Conservation (phyloP, 345 rosid genomes). For the Raphanus raphanistrum region DNA sequence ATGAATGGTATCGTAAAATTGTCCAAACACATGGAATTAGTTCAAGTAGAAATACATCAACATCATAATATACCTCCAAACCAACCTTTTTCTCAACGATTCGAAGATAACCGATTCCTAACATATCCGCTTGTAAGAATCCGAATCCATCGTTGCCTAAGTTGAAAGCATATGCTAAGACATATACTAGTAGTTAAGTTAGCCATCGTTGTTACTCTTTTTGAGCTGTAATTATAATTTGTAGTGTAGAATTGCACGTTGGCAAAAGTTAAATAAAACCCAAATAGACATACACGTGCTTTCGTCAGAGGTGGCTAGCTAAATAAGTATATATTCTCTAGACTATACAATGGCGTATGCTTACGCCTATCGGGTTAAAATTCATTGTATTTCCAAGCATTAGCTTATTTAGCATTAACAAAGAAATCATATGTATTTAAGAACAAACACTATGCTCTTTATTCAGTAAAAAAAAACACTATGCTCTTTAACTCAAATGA, state of each 20-base stretch:
- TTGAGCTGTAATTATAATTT: not conserved
- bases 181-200: slow-evolving; percentile 32
- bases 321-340: slow-evolving; percentile 26
- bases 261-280: slow-evolving; percentile 8
- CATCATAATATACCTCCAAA: slow-evolving; percentile 31
- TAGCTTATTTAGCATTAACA: not conserved
- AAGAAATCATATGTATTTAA: not conserved
- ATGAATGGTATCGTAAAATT: slow-evolving; percentile 29
- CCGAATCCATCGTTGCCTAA: slow-evolving; percentile 31
- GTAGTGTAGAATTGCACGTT: slow-evolving; percentile 14
- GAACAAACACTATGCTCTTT: not conserved
- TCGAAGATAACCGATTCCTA: slow-evolving; percentile 30
- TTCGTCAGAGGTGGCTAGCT: slow-evolving; percentile 21
- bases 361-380: not conserved
- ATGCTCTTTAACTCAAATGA: not conserved
- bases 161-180: slow-evolving; percentile 36
- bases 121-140: slow-evolving; percentile 25
- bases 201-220: slow-evolving; percentile 25
- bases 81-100: slow-evolving; percentile 21
- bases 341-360: slow-evolving; percentile 8
- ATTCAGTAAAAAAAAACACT: not conserved
- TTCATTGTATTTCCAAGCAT: not conserved
- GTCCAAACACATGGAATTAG: slow-evolving; percentile 36
- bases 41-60: slow-evolving; percentile 40
- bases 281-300: slow-evolving; percentile 21